phyloP scores from a whole-genome alignment of 2,329 filamentous ascomycete species.

The Moelleriella libera region DNA sequence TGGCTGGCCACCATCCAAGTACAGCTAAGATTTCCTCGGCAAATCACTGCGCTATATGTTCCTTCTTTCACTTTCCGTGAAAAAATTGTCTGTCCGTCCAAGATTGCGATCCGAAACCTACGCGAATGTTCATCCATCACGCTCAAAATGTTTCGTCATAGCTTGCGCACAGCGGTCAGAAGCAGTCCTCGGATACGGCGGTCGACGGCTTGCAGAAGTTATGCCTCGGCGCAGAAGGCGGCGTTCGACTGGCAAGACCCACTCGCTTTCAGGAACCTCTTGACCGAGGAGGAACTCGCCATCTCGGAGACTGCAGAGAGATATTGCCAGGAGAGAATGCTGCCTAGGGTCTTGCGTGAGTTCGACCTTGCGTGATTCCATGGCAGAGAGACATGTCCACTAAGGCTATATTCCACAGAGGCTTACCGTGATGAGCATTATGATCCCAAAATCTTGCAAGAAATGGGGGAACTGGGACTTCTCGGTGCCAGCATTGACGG shows the following conservation, averaged over 20 bases:
- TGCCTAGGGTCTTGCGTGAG: constrained; percentile 74
- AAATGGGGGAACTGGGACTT: constrained; percentile 88
- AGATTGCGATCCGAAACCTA: too few relatives aligned
- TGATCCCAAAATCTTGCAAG: constrained; percentile 69
- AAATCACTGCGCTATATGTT: neutral
- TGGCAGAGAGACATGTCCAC: neutral
- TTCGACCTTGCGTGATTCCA: constrained; percentile 3
- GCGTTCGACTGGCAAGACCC: constrained; percentile 89
- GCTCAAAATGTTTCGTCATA: constrained; percentile 15
- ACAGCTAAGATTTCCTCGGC: constrained; percentile 6
- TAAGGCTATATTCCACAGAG: constrained; percentile 32
- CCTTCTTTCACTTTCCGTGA: too few relatives aligned
- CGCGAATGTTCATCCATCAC: neutral
- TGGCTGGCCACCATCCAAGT: constrained; percentile 6
- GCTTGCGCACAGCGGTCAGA: constrained; percentile 14
- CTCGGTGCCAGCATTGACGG: constrained; percentile 76
- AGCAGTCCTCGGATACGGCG: constrained; percentile 8
- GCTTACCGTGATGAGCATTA: constrained; percentile 77
- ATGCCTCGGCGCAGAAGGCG: constrained; percentile 19
- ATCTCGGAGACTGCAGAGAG: constrained; percentile 83
- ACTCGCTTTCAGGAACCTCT: constrained; percentile 55
- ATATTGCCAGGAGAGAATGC: constrained; percentile 83
- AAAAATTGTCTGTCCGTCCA: too few relatives aligned
- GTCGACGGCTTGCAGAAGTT: constrained; percentile 16
- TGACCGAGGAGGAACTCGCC: constrained; percentile 82